Percentiles rank a stretch among this genome's conserved stretches.
These are phyloP conservation scores for Protomyces lactucae-debilis DNA, from an alignment of 1,139 yeast genomes.

Conservation along the genomic window DNA sequence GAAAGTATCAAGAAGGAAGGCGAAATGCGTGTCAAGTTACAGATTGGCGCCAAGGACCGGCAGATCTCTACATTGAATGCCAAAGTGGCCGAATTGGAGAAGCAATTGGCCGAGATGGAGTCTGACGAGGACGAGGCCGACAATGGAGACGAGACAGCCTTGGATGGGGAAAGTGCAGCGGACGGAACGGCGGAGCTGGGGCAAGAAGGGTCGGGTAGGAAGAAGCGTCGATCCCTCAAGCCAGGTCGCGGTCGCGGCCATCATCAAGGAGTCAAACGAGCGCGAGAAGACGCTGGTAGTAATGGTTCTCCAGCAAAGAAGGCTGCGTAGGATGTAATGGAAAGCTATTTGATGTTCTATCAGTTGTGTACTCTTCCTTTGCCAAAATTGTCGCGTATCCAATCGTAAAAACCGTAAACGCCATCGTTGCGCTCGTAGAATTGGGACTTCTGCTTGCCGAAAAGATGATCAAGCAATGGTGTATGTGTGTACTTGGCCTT, in stretches of 20 bases:
- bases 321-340: background rate
- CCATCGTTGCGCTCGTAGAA: slow-evolving; percentile 22
- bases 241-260: slow-evolving; percentile 10
- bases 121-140: slow-evolving; percentile 2
- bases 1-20: slow-evolving; percentile 37
- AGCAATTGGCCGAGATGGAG: background rate
- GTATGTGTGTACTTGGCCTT: slow-evolving; percentile 12
- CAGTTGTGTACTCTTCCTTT: background rate
- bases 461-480: slow-evolving; percentile 14
- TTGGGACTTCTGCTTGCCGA: slow-evolving; percentile 10
- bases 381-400: slow-evolving; percentile 18
- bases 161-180: background rate
- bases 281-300: slow-evolving; percentile 6
- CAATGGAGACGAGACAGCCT: background rate
- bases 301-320: slow-evolving; percentile 21
- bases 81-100: slow-evolving; percentile 31
- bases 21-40: slow-evolving; percentile 34
- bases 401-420: slow-evolving; percentile 11
- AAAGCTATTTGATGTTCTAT: background rate
- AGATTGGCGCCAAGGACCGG: slow-evolving; percentile 33
- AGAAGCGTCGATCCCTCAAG: slow-evolving; percentile 2
- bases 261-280: slow-evolving; percentile 10
- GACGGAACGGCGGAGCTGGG: background rate
- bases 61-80: slow-evolving; percentile 36
- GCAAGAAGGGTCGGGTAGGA: slow-evolving; percentile 1